These are phyloP conservation scores for Areca catechu DNA, from an alignment of 176 grass and related monocot species.

Conservation along the genomic window DNA sequence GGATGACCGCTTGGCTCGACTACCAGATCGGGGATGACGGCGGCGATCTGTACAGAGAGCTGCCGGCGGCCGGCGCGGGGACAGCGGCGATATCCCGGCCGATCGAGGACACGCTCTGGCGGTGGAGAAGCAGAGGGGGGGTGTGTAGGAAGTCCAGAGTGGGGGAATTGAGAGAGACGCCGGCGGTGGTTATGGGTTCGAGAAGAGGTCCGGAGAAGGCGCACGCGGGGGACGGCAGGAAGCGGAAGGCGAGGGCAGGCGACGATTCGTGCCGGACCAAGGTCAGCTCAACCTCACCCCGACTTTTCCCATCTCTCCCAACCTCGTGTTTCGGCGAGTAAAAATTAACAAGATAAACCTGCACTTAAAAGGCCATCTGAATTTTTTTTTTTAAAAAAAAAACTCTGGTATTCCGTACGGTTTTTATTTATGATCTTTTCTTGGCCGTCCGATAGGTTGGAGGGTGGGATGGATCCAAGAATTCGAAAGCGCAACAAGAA, in stretches of 20 bases:
- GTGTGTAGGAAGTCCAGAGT: background rate
- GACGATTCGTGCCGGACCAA: background rate
- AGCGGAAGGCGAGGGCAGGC: conserved; percentile 1
- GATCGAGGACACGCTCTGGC: background rate
- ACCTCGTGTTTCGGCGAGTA: too few relatives aligned
- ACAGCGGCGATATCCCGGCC: background rate
- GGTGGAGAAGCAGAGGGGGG: background rate
- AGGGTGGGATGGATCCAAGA: too few relatives aligned
- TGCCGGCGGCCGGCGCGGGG: background rate
- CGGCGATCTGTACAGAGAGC: background rate
- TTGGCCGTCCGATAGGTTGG: too few relatives aligned
- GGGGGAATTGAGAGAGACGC: background rate
- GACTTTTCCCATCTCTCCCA: background rate
- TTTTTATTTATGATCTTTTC: too few relatives aligned
- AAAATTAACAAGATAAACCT: too few relatives aligned
- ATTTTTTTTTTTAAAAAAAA: too few relatives aligned
- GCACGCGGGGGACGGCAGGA: background rate
- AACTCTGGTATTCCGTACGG: too few relatives aligned
- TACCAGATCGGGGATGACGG: background rate
- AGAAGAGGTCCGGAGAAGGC: too few relatives aligned
- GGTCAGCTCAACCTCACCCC: background rate
- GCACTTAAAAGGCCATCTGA: too few relatives aligned
- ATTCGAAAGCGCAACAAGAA: too few relatives aligned
- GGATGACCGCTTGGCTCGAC: conserved; percentile 18
- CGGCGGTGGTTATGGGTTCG: background rate